phyloP scores from a whole-genome alignment of 1,284 basidiomycete species.

The Cronartium quercuum region DNA sequence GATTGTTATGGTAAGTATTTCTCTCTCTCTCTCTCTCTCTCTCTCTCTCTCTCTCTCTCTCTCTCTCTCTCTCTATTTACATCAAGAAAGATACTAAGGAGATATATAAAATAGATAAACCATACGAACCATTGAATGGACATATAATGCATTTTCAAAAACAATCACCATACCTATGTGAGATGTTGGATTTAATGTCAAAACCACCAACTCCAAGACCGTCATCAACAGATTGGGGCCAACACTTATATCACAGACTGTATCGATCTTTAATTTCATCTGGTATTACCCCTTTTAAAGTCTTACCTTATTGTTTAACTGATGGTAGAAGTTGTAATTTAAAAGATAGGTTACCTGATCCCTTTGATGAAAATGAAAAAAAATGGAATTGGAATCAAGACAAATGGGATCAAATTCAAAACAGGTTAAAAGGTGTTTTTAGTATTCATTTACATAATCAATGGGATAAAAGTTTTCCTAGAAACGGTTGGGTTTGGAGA shows the following conservation, averaged over 20 bases:
- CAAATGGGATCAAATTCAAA: conserved; percentile 55
- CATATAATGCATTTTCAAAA: conserved; percentile 83
- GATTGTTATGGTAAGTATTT: conserved; percentile 75
- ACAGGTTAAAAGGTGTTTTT: conserved; percentile 66
- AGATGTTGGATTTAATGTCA: conserved; percentile 83
- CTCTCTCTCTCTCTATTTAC: too few species aligned
- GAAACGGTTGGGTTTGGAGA: conserved; percentile 63
- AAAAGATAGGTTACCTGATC: conserved; percentile 83
- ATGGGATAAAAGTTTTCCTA: conserved; percentile 75
- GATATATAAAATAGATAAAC: conserved; percentile 62
- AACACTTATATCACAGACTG: conserved; percentile 76
- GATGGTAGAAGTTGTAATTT: conserved; percentile 81
- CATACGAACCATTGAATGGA: conserved; percentile 78
- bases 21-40: not conserved
- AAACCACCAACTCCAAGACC: conserved; percentile 64
- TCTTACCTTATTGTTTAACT: conserved; percentile 85
- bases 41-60: not conserved
- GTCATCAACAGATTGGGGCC: conserved; percentile 83
- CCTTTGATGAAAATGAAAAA: conserved; percentile 63
- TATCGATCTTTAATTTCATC: conserved; percentile 70
- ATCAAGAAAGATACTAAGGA: not conserved
- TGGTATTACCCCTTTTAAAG: conserved; percentile 71
- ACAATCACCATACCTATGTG: conserved; percentile 86
- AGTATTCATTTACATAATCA: conserved; percentile 86
- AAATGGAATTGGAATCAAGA: conserved; percentile 61